A percentile compares a stretch with the other conserved stretches of the same genome.
Conservation (phyloP, 257 asterid species). For the Thymus quinquecostatus region DNA sequence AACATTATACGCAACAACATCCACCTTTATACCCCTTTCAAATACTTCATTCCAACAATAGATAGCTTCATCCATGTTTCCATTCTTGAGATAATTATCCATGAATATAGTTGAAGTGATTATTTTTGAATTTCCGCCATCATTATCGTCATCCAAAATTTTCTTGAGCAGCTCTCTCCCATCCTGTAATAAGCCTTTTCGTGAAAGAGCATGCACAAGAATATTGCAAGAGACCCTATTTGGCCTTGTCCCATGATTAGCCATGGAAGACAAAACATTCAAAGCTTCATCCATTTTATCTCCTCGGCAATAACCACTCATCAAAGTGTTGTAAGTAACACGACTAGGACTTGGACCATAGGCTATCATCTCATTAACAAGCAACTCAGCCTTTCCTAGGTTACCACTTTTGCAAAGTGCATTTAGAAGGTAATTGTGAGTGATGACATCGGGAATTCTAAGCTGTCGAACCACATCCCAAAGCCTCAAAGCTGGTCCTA, state of each 20-base stretch:
- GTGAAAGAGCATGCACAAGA: slow-evolving; percentile 76
- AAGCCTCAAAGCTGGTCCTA: slow-evolving; percentile 59
- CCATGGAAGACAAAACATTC: slow-evolving; percentile 64
- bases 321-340: slow-evolving; percentile 80
- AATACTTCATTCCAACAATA: slow-evolving; percentile 54
- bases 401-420: slow-evolving; percentile 75
- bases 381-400: slow-evolving; percentile 66
- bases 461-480: slow-evolving; percentile 59
- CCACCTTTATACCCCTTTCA: slow-evolving; percentile 45
- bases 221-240: slow-evolving; percentile 79
- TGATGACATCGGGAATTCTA: slow-evolving; percentile 59
- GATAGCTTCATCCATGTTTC: slow-evolving; percentile 59
- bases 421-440: slow-evolving; percentile 74
- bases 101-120: slow-evolving; percentile 74
- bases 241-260: slow-evolving; percentile 55
- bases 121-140: slow-evolving; percentile 43
- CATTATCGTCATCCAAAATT: slow-evolving; percentile 51
- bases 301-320: slow-evolving; percentile 68
- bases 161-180: slow-evolving; percentile 58
- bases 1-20: slow-evolving; percentile 80
- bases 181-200: slow-evolving; percentile 59
- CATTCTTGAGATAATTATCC: slow-evolving; percentile 76
- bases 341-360: slow-evolving; percentile 76
- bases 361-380: slow-evolving; percentile 62
- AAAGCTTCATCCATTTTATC: slow-evolving; percentile 67